Evolutionary conservation across 768 basidiomycete genomes (phyloP).

Genomic region (Termitomyces sp.): DNA sequence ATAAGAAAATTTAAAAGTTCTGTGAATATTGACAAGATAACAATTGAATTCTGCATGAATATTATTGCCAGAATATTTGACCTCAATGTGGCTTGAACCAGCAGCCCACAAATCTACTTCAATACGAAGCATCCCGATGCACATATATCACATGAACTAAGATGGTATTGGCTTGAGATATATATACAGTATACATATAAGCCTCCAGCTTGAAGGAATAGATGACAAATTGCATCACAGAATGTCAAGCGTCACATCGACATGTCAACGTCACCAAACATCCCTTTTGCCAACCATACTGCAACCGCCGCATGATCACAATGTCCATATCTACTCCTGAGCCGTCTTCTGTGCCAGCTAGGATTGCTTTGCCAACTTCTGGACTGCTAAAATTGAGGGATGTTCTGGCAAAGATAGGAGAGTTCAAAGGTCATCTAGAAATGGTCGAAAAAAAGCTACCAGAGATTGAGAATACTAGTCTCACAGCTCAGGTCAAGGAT

Average conservation of each 20-base stretch:
- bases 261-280: too few species aligned
- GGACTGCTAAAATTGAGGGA: neutral
- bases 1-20: neutral
- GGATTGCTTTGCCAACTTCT: neutral
- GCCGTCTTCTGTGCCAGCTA: neutral
- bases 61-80: neutral
- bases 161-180: too few species aligned
- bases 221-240: too few species aligned
- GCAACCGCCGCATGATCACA: too few species aligned
- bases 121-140: too few species aligned
- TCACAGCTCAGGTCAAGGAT: neutral
- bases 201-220: too few species aligned
- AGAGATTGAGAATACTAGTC: neutral
- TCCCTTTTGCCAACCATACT: too few species aligned
- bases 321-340: neutral
- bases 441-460: neutral
- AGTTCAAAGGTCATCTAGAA: neutral
- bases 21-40: neutral
- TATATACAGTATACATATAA: too few species aligned
- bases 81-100: neutral
- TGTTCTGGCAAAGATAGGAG: neutral
- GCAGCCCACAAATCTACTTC: too few species aligned
- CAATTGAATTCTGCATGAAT: neutral
- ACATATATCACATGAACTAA: too few species aligned
- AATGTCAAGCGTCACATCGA: too few species aligned